phyloP scores from a whole-genome alignment of 2,329 filamentous ascomycete genomes.

The Beauveria varroae region DNA sequence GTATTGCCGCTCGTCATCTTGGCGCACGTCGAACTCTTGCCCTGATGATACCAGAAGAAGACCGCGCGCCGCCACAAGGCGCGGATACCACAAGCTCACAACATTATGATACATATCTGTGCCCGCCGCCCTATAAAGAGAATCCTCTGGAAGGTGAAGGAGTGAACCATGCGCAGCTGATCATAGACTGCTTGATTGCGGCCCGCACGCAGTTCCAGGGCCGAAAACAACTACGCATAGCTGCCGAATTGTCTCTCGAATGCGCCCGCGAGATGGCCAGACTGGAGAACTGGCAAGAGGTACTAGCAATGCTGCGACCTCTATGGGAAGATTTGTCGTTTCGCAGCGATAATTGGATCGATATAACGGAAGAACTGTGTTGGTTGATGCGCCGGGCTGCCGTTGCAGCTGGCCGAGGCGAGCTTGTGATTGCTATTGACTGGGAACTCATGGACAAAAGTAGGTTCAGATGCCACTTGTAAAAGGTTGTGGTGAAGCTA shows the following conservation, averaged over 20 bases:
- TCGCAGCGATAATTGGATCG: slow-evolving; percentile 51
- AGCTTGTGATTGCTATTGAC: slow-evolving; percentile 53
- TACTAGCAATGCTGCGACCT: slow-evolving; percentile 45
- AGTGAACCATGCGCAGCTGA: slow-evolving; percentile 47
- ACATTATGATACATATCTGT: slow-evolving; percentile 59
- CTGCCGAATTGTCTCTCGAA: slow-evolving; percentile 50
- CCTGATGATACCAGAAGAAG: slow-evolving; percentile 50
- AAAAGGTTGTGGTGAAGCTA: not conserved
- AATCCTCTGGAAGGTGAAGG: slow-evolving; percentile 43
- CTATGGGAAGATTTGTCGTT: slow-evolving; percentile 52
- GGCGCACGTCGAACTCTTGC: slow-evolving; percentile 46
- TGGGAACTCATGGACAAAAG: slow-evolving; percentile 57
- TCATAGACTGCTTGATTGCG: slow-evolving; percentile 43
- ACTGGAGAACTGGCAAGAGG: slow-evolving; percentile 43
- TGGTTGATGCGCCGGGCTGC: slow-evolving; percentile 56
- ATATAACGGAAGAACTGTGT: slow-evolving; percentile 51
- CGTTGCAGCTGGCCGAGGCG: slow-evolving; percentile 40
- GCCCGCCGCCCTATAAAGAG: slow-evolving; percentile 55
- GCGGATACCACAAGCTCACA: slow-evolving; percentile 44
- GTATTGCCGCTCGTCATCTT: slow-evolving; percentile 50
- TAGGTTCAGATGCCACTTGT: slow-evolving; percentile 28
- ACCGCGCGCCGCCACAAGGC: slow-evolving; percentile 44
- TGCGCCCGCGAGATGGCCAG: slow-evolving; percentile 48
- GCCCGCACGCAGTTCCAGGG: slow-evolving; percentile 48
- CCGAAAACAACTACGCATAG: slow-evolving; percentile 44